Base-by-base conservation (phyloP, 2,329 filamentous ascomycete genomes). In the Ceratocystis smalleyi region DNA sequence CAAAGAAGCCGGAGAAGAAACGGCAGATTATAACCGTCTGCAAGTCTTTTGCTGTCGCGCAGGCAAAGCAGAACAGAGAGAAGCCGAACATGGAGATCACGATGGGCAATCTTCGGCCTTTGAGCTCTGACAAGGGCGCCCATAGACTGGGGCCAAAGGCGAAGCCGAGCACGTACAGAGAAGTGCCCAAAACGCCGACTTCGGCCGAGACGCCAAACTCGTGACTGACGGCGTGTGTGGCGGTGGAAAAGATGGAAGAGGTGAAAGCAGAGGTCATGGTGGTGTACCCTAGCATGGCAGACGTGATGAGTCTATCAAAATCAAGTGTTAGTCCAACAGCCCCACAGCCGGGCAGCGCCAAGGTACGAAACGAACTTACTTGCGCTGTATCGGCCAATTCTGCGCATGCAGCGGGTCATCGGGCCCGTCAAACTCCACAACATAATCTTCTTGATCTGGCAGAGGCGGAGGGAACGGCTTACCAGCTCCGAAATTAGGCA, bases 401-500 rank as follows among this genome's bases (percentile, higher is more conserved):
- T 92, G 88, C 0, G 89, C 87, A 73, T 95, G 90, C 67, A 91
- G 71, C 1, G 90, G 90, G 70, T 96, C 91, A 68, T 91, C 80
- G 1, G 84, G 86, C 0, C 90, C 91, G 69, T 91, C 86, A 71
- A 95, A 96, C 73, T 90, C 88, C 54, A 91, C 88, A 0, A 91
- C 87, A 71, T 91, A 92, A 68, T 88, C 83, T 69, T 91, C 88
- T 69, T 81, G 79, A 15, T 84, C 82, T 1, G 87, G 87, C 51
- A 91, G 72, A 0, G 76, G 78, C 2, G 87, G 87, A 2, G 88
- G 88, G 70, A 83, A 89, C 0, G 84, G 78, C 74, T 90, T 91
- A n/a, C 85, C 87, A 64, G 78, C 83, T 43, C 88, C 88, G 72
- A 91, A 89, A 5, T 76, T 74, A 1, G 88, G 88, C 64, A 91